phyloP scores from a whole-genome alignment of 164 flowering plant species.

The Taxillus chinensis region DNA sequence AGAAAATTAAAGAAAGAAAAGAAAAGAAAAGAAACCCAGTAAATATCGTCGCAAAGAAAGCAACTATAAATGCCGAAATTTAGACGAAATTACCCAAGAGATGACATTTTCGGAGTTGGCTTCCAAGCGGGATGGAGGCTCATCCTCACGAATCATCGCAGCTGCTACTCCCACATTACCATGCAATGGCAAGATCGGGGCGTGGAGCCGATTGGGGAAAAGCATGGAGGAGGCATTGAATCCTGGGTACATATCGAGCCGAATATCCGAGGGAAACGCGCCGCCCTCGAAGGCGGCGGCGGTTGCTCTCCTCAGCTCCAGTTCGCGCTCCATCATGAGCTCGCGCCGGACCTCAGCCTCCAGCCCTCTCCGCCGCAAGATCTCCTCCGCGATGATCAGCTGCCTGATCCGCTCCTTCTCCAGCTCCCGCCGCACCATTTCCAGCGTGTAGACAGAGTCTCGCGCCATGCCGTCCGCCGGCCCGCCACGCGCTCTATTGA shows the following conservation, averaged over 20 bases:
- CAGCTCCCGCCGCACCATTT: slow-evolving; percentile 15
- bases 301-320: slow-evolving; percentile 7
- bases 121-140: too few relatives aligned
- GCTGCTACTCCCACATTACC: too few relatives aligned
- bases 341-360: slow-evolving; percentile 36
- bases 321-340: slow-evolving; percentile 26
- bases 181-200: too few relatives aligned
- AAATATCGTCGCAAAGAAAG: too few relatives aligned
- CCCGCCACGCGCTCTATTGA: too few relatives aligned
- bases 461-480: too few relatives aligned
- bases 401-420: slow-evolving; percentile 28
- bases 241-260: not conserved
- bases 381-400: slow-evolving; percentile 24
- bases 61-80: too few relatives aligned
- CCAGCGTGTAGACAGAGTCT: not conserved
- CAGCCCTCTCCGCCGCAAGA: slow-evolving; percentile 15
- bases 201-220: not conserved
- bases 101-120: too few relatives aligned
- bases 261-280: not conserved
- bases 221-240: not conserved
- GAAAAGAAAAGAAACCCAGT: too few relatives aligned
- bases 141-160: too few relatives aligned
- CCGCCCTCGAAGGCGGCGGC: not conserved
- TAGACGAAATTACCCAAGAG: too few relatives aligned
- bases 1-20: too few relatives aligned